Evolutionary conservation across 805 yeast genomes (phyloP), one percentile per base, ranked within the genome.

Genomic region (Myxozyma vanderwaltii): DNA sequence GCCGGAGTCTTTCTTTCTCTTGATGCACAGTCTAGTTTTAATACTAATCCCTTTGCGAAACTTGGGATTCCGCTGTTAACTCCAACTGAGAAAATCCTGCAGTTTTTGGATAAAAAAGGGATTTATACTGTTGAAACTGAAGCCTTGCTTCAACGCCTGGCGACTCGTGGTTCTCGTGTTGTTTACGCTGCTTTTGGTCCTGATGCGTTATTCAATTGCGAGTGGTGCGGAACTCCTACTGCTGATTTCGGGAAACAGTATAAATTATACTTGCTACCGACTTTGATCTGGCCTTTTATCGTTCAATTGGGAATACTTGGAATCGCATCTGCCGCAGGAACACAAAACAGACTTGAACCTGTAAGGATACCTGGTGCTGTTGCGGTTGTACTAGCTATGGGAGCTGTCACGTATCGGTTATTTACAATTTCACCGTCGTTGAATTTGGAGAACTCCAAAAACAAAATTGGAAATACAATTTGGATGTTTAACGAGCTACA

Each of bases 191-290:
- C 41, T 4, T 44, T 21, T 24, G 58, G 58, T 2, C 23, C 38
- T 12, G 27, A 21, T 19, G 46, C 51, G 29, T 12, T 45, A 2
- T 13, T 24, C 19, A 15, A 17, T 3, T 44, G 49, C 29, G 38
- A 36, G 12, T 43, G 54, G 56, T 40, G 54, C 41, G 41, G 41
- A 38, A 38, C n/a, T 15, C 41, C 41, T 5, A 38, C 41, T 29
- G 41, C 35, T n/a, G 36, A 7, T 19, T 41, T 29, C 39, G 5
- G 27, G 33, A 31, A 6, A 13, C 52, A 13, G 17, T 40, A 35
- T 19, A 26, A 23, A 38, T 13, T 57, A 2, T 57, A 45, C 27
- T n/a, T 44, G 24, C 46, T 52, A 17, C 54, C 61, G 38, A 38
- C 31, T 10, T 31, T 57, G 13, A 31, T 57, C 19, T 17, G 29